Conservation (phyloP, 2,329 filamentous ascomycete genomes). For the Trichoderma sp. region DNA sequence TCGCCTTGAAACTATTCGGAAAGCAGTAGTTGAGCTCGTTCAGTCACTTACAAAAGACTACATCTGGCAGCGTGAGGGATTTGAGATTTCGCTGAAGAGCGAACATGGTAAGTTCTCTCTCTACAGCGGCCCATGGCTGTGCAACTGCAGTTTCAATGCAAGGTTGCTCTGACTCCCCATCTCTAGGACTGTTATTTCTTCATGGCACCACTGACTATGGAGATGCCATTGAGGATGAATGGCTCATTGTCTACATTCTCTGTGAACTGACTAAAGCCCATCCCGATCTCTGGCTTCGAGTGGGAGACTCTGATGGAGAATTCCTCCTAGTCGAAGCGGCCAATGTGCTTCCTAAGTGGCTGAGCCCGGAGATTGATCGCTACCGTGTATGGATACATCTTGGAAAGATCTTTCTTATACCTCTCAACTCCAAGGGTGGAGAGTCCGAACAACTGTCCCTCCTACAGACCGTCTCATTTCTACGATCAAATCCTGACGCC, state of each 20-base stretch:
- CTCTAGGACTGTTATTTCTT: constrained; percentile 58
- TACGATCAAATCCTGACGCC: constrained; percentile 54
- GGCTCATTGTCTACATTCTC: constrained; percentile 89
- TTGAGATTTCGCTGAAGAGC: constrained; percentile 66
- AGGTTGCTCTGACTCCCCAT: not conserved
- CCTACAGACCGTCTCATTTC: constrained; percentile 59
- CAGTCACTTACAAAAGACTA: constrained; percentile 73
- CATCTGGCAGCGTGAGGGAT: constrained; percentile 89
- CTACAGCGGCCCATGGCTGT: not conserved
- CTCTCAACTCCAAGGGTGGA: constrained; percentile 40
- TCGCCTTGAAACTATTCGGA: constrained; percentile 70
- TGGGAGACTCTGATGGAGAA: constrained; percentile 88
- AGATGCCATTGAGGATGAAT: constrained; percentile 95
- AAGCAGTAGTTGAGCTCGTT: constrained; percentile 61
- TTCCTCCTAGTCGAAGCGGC: constrained; percentile 94
- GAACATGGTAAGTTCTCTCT: constrained; percentile 48
- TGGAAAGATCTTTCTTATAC: constrained; percentile 72
- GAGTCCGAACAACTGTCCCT: constrained; percentile 49
- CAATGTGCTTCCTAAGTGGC: constrained; percentile 80
- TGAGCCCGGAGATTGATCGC: constrained; percentile 85
- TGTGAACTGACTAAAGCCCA: constrained; percentile 75
- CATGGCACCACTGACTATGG: constrained; percentile 81
- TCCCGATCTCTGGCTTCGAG: constrained; percentile 73
- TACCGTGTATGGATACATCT: constrained; percentile 88
- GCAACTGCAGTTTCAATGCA: not conserved